phyloP scores from a whole-genome alignment of 352 stramenopile species.

The Aphanomyces stellatus region DNA sequence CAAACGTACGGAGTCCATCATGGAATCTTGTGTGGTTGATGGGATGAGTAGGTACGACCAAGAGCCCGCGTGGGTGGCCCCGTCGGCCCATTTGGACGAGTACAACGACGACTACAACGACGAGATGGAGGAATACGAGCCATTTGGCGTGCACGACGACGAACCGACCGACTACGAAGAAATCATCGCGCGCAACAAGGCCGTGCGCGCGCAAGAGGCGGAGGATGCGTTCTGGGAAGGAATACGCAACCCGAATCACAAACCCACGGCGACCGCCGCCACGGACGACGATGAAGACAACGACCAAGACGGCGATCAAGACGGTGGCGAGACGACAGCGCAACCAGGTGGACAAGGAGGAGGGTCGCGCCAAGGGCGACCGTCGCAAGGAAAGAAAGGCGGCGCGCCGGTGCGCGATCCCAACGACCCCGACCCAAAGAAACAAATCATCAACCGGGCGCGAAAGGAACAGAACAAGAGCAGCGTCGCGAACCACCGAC shows the following conservation, averaged over 20 bases:
- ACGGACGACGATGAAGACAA: slow-evolving; percentile 18
- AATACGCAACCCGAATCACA: slow-evolving; percentile 54
- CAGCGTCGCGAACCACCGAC: slow-evolving; percentile 71
- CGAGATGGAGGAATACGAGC: slow-evolving; percentile 75
- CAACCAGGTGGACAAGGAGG: not conserved
- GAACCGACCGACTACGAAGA: slow-evolving; percentile 39
- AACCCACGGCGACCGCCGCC: not conserved
- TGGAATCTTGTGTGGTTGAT: not conserved
- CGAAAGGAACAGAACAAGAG: slow-evolving; percentile 57
- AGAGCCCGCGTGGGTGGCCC: not conserved
- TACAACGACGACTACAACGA: slow-evolving; percentile 84
- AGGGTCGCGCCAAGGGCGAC: slow-evolving; percentile 3
- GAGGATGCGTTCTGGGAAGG: slow-evolving; percentile 62
- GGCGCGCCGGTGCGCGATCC: not conserved
- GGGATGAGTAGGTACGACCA: slow-evolving; percentile 23
- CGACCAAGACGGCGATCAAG: slow-evolving; percentile 21
- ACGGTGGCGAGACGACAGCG: slow-evolving; percentile 23
- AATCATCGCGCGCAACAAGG: slow-evolving; percentile 45
- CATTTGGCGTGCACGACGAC: slow-evolving; percentile 42
- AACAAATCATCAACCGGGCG: slow-evolving; percentile 22
- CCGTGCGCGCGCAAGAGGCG: slow-evolving; percentile 41
- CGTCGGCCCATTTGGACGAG: slow-evolving; percentile 30
- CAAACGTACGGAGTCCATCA: slow-evolving; percentile 27
- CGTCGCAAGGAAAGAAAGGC: not conserved
- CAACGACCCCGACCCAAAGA: not conserved